Evolutionary conservation across 2,329 filamentous ascomycete species (phyloP), one percentile per base, ranked within the genome.

Genomic region (Huntiella bhutanensis): DNA sequence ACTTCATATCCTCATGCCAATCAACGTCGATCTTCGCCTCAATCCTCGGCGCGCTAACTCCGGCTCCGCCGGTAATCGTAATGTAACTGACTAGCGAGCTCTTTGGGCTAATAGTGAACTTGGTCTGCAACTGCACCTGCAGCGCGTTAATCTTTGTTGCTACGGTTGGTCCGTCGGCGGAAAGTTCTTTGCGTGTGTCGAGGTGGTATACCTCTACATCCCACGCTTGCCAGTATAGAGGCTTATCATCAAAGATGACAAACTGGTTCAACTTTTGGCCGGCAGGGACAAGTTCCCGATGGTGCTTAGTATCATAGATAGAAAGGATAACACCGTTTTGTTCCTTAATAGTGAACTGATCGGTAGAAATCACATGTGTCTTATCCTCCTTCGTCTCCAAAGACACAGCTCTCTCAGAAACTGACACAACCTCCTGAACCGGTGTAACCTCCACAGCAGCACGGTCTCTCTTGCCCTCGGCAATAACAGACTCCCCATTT

Each of bases 191-290:
- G 48, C 86, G 77, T 2, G 86, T 91, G 47, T 92, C 77, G 19
- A 96, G 73, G 56, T 98, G 91, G 64, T 80, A 98, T 22, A 96
- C 87, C 62, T 98, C 91, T 4, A 96, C 88, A 60, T 98, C 88
- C 87, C 88, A 94, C 2, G 86, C 87, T 63, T 95, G 84, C 87
- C 86, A 96, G 66, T 92, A 94, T 17, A 95, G 71, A 16, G 87
- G 87, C 64, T 96, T 95, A 64, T 98, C 91, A 57, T 98, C 91
- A 56, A 92, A 96, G 17, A 96, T 77, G 52, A 96, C 87, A 43
- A 91, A 75, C 58, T 95, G 86, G 54, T 93, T 94, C 17, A 81
- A 87, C 59, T 87, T 87, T 17, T 73, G 72, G 34, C 73, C 76
- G 53, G 72, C 64, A 3, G 83, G 71, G 42, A 98, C 73, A 15